phyloP scores from a whole-genome alignment of 192 early-diverging fungal species.

The Kickxella alabastrina region DNA sequence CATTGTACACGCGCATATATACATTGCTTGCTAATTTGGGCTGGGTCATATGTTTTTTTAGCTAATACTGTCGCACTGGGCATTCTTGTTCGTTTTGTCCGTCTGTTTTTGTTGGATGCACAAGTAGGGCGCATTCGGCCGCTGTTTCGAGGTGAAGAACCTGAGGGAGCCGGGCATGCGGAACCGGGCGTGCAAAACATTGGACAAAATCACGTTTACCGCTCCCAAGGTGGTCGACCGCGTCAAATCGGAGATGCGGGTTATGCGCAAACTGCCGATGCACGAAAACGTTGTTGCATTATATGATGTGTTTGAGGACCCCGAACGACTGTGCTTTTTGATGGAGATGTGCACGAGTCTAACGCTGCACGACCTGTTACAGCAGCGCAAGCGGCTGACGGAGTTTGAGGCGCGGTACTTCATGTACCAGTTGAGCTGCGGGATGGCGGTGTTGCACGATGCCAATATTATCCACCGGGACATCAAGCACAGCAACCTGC shows the following conservation, averaged over 20 bases:
- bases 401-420: constrained; percentile 89
- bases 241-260: constrained; percentile 47
- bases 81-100: no score
- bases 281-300: constrained; percentile 83
- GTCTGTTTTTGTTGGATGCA: no score
- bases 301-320: constrained; percentile 83
- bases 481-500: constrained; percentile 92
- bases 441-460: constrained; percentile 77
- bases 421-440: constrained; percentile 76
- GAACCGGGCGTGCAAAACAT: constrained; percentile 64
- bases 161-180: constrained; percentile 28
- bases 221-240: constrained; percentile 48
- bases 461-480: constrained; percentile 87
- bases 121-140: constrained; percentile 92
- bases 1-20: no score
- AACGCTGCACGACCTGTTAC: constrained; percentile 82
- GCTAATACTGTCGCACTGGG: no score
- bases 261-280: constrained; percentile 46
- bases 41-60: no score
- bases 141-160: constrained; percentile 69
- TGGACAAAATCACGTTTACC: constrained; percentile 49
- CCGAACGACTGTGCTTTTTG: constrained; percentile 78
- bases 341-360: constrained; percentile 89
- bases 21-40: no score
- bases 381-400: constrained; percentile 67